Base-by-base conservation (phyloP, 495 filamentous ascomycete genomes). In the Hyaloscypha hepaticicola region DNA sequence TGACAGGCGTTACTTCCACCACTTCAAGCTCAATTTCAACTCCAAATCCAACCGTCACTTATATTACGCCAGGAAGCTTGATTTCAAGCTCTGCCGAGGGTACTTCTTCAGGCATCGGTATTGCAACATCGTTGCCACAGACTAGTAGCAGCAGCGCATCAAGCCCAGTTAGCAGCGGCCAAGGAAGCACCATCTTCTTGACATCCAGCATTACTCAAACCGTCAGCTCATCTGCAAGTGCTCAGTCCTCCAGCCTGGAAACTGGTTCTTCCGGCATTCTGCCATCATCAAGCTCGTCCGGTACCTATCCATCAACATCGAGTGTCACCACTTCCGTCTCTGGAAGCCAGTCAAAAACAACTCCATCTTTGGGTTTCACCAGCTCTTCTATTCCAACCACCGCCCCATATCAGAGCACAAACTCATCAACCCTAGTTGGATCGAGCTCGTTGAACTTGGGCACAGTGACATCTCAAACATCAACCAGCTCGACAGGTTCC, bases 241-340 rank as follows among this genome's bases (percentile, higher is more conserved):
- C 11, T 16, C 38, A 45, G 19, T 45, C 38, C 38, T 25, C 21
- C 50, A 26, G 50, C n/a, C n/a, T 26, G 27, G 55, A 26, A 34
- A 57, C 55, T 0, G 55, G 12, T 8, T 57, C 61, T 28, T 26
- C 22, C 8, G 21, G 21, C 1, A 33, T 34, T 27, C 29, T 27
- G 33, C 12, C 16, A 14, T 62, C 45, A 19, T 53, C 60, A 14
- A 62, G 27, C 38, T 34, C 49, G 11, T 62, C 60, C 5, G 50
- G 22, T 22, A 19, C 24, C 11, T 62, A 62, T 55, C 29, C 31
- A 56, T 38, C 50, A 27, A 45, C 52, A 55, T 41, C 38, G 31
- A 41, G 38, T 16, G 16, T 45, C 0, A 16, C 12, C 6, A 45
- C 38, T 45, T 14, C 38, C 19, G 2, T 45, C 3, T 34, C 19